Evolutionary conservation across 2,329 filamentous ascomycete genomes (phyloP).

Genomic region (Fusarium newnesense): DNA sequence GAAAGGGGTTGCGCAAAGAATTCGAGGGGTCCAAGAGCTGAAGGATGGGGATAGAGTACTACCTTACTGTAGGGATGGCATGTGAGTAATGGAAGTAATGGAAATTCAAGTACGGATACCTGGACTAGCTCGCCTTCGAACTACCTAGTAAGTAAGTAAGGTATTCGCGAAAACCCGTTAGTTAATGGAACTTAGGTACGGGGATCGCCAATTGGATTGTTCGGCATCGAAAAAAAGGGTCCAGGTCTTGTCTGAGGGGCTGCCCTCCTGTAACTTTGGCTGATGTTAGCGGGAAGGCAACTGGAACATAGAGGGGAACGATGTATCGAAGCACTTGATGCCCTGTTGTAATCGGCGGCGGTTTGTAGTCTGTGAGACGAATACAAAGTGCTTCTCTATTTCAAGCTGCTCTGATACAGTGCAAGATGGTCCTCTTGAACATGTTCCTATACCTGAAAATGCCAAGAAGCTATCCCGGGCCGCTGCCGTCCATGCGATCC

Average conservation of each 20-base stretch:
- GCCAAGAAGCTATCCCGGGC: conserved; percentile 30
- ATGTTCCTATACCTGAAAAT: conserved; percentile 2
- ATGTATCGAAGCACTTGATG: background rate
- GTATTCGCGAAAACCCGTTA: conserved; percentile 7
- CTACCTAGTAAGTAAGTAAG: background rate
- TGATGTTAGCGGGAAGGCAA: background rate
- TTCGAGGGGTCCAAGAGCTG: conserved; percentile 28
- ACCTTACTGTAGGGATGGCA: background rate
- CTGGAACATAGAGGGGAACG: background rate
- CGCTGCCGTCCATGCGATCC: conserved; percentile 26
- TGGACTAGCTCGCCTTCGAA: conserved; percentile 11
- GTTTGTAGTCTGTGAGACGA: background rate
- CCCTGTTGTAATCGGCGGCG: background rate
- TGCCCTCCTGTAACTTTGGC: conserved; percentile 18
- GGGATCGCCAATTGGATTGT: conserved; percentile 26
- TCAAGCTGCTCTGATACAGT: background rate
- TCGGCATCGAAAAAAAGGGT: background rate
- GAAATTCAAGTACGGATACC: background rate
- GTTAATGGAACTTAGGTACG: conserved; percentile 1
- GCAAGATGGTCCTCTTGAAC: background rate
- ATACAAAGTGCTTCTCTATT: background rate
- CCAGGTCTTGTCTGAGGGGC: conserved; percentile 1
- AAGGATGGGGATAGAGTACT: conserved; percentile 14
- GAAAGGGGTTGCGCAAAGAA: conserved; percentile 28
- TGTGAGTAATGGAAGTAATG: background rate